phyloP scores from a whole-genome alignment of 2,329 filamentous ascomycete genomes.

The Fusarium sp. region DNA sequence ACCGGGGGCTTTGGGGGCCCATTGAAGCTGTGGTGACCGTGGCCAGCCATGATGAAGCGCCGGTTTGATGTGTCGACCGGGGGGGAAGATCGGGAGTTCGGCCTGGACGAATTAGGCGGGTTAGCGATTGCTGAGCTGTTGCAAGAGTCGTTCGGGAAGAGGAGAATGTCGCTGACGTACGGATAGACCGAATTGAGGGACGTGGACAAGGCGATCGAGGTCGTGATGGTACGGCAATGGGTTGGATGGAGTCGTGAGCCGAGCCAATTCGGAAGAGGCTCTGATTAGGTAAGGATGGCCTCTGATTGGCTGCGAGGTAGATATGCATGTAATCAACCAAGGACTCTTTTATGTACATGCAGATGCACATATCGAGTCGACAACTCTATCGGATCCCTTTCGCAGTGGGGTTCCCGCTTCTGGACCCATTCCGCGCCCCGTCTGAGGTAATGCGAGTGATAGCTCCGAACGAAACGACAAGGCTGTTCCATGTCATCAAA shows the following conservation, averaged over 20 bases:
- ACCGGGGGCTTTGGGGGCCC: conserved; percentile 55
- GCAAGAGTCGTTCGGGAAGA: rapidly evolving
- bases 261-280: conserved; percentile 30
- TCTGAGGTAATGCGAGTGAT: conserved; percentile 17
- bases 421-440: conserved; percentile 5
- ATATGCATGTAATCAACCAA: not conserved
- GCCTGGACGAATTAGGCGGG: conserved; percentile 2
- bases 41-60: conserved; percentile 41
- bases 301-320: conserved; percentile 24
- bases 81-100: conserved; percentile 7
- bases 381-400: conserved; percentile 1
- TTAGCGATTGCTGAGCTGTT: conserved; percentile 1
- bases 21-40: conserved; percentile 43
- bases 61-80: not conserved
- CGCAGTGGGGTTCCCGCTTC: conserved; percentile 24
- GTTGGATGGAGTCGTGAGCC: conserved; percentile 33
- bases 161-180: conserved; percentile 28
- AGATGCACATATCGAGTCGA: not conserved
- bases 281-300: conserved; percentile 40
- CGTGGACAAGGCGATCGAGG: conserved; percentile 26
- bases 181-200: conserved; percentile 35
- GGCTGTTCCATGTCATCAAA: conserved; percentile 17
- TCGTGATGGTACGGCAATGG: conserved; percentile 31
- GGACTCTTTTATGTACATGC: not conserved
- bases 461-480: not conserved